These are phyloP conservation scores for Wickerhamomyces ciferrii DNA, from an alignment of 805 yeast genomes.

Conservation along the genomic window DNA sequence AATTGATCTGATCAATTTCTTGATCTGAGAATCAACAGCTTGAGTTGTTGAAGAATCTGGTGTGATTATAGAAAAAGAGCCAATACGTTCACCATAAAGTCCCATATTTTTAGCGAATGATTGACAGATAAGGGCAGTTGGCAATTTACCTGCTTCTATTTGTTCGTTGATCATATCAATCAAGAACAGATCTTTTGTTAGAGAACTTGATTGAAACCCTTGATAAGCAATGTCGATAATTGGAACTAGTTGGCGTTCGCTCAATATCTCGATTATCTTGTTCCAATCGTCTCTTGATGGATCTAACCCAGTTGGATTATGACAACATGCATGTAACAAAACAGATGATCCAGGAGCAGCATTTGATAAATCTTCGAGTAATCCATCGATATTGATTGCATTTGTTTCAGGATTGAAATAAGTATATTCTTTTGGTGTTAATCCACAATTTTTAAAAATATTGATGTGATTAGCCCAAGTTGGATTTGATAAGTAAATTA, in stretches of 20 bases:
- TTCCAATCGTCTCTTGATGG: slow-evolving; percentile 81
- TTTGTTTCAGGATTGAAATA: slow-evolving; percentile 65
- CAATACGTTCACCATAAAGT: slow-evolving; percentile 91
- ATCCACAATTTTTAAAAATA: slow-evolving; percentile 70
- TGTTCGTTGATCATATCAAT: slow-evolving; percentile 39
- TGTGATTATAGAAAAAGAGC: slow-evolving; percentile 65
- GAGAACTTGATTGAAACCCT: slow-evolving; percentile 86
- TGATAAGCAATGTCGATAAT: slow-evolving; percentile 93
- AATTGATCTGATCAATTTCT: slow-evolving; percentile 77
- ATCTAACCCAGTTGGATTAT: slow-evolving; percentile 96
- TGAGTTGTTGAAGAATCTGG: slow-evolving; percentile 46
- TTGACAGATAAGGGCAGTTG: slow-evolving; percentile 67
- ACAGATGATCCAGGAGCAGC: slow-evolving; percentile 60
- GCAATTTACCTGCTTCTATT: slow-evolving; percentile 35
- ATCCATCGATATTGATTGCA: slow-evolving; percentile 58
- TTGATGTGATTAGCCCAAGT: slow-evolving; percentile 94
- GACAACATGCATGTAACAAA: slow-evolving; percentile 91
- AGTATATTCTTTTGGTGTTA: slow-evolving; percentile 55
- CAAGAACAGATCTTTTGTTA: slow-evolving; percentile 64
- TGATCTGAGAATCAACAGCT: slow-evolving; percentile 71
- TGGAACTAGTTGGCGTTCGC: slow-evolving; percentile 61
- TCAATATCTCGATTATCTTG: slow-evolving; percentile 58
- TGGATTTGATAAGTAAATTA: slow-evolving; percentile 74
- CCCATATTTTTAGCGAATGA: slow-evolving; percentile 96
- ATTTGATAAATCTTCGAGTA: slow-evolving; percentile 50